phyloP scores from a whole-genome alignment of 1,139 yeast genomes.

The Suhomyces bribrorum region DNA sequence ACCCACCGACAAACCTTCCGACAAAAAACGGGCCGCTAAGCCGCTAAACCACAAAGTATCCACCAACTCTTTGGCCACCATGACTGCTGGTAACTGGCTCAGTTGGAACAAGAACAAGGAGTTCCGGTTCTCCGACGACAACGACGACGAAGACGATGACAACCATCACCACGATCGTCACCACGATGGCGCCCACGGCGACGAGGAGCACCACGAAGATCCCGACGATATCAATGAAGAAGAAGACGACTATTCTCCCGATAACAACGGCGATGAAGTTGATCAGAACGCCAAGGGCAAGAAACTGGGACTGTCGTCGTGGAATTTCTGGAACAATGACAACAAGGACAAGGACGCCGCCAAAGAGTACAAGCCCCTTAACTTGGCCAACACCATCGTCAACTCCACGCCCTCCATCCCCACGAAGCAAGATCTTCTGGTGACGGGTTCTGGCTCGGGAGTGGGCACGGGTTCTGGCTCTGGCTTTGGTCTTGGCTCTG shows the following conservation, averaged over 20 bases:
- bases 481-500: too few relatives aligned
- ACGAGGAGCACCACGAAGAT: conserved; percentile 9
- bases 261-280: conserved; percentile 34
- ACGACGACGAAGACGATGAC: conserved; percentile 4
- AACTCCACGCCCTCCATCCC: conserved; percentile 35
- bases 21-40: not conserved
- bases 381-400: conserved; percentile 36
- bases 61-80: conserved; percentile 23
- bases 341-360: conserved; percentile 13
- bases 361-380: conserved; percentile 14
- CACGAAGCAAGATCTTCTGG: conserved; percentile 18
- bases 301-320: conserved; percentile 28
- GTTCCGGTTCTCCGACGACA: conserved; percentile 6
- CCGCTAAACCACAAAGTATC: conserved; percentile 18
- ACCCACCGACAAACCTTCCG: not conserved
- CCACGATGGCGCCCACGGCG: conserved; percentile 14
- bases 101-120: conserved; percentile 13
- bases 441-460: too few relatives aligned
- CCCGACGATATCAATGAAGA: conserved; percentile 21
- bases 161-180: conserved; percentile 6
- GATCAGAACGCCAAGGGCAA: conserved; percentile 31
- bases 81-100: conserved; percentile 22
- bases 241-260: conserved; percentile 28
- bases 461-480: too few relatives aligned
- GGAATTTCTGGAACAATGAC: conserved; percentile 41